phyloP scores from a whole-genome alignment of 768 basidiomycete genomes.

The Bullera alba region DNA sequence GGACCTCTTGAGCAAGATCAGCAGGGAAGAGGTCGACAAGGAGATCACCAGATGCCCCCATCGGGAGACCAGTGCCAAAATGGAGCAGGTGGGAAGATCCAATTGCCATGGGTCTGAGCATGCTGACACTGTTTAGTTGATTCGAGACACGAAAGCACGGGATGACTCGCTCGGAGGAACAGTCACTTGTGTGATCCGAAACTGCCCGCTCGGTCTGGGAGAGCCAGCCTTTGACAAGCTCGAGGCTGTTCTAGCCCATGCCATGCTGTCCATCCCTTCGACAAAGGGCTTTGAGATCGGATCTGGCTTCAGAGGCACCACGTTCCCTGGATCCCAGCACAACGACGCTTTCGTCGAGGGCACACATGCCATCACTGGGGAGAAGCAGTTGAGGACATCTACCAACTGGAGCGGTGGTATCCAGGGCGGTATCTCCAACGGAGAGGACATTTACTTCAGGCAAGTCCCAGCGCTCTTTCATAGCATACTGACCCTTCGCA shows the following conservation, averaged over 20 bases:
- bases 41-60: slow-evolving; percentile 86
- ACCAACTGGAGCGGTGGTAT: slow-evolving; percentile 97
- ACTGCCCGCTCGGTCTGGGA: slow-evolving; percentile 81
- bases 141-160: slow-evolving; percentile 82
- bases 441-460: slow-evolving; percentile 97
- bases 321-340: slow-evolving; percentile 85
- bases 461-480: slow-evolving; percentile 44
- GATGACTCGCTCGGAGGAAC: slow-evolving; percentile 97
- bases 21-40: slow-evolving; percentile 80
- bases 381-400: slow-evolving; percentile 60
- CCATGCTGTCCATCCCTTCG: slow-evolving; percentile 97
- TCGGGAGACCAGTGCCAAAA: slow-evolving; percentile 73
- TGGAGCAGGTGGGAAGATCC: slow-evolving; percentile 64
- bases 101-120: not conserved
- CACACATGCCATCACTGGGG: slow-evolving; percentile 19
- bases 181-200: slow-evolving; percentile 90
- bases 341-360: slow-evolving; percentile 87
- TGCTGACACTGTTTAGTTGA: slow-evolving; percentile 55
- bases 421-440: slow-evolving; percentile 96
- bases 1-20: slow-evolving; percentile 66
- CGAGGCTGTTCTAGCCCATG: slow-evolving; percentile 89
- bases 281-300: slow-evolving; percentile 98
- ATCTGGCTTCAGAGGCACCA: slow-evolving; percentile 89
- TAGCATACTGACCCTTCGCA: slow-evolving; percentile 39
- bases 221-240: slow-evolving; percentile 99